These are phyloP conservation scores for Gentiana dahurica DNA, from an alignment of 257 asterid species.

Conservation along the genomic window DNA sequence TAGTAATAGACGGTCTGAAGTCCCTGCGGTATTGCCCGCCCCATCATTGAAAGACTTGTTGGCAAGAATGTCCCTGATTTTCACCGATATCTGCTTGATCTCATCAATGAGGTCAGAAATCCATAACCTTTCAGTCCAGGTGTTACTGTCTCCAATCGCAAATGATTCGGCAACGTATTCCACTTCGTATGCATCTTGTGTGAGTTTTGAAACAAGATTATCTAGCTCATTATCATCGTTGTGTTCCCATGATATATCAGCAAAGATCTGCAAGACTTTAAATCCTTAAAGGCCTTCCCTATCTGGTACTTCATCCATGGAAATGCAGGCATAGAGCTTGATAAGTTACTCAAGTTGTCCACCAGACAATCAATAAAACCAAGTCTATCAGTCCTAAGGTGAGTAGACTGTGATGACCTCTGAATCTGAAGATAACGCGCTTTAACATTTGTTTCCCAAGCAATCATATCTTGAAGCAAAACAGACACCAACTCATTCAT, in stretches of 20 bases:
- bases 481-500: too few species aligned
- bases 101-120: neutral
- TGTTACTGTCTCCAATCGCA: neutral
- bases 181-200: neutral
- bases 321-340: too few species aligned
- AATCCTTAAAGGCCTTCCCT: neutral
- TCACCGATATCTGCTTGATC: neutral
- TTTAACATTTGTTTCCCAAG: too few species aligned
- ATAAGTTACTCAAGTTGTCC: neutral
- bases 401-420: neutral
- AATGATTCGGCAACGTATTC: neutral
- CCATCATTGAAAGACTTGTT: neutral
- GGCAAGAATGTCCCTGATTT: neutral
- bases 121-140: neutral
- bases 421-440: too few species aligned
- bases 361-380: slow-evolving; percentile 2
- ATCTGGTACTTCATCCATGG: too few species aligned
- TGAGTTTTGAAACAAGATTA: too few species aligned
- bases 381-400: neutral
- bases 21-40: neutral
- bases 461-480: too few species aligned
- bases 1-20: too few species aligned
- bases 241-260: neutral
- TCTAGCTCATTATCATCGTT: neutral
- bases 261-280: neutral